Percentiles rank a stretch among this genome's conserved stretches.
Evolutionary conservation across 148 eudicot genomes (phyloP).

Genomic region (Nepenthes gracilis): DNA sequence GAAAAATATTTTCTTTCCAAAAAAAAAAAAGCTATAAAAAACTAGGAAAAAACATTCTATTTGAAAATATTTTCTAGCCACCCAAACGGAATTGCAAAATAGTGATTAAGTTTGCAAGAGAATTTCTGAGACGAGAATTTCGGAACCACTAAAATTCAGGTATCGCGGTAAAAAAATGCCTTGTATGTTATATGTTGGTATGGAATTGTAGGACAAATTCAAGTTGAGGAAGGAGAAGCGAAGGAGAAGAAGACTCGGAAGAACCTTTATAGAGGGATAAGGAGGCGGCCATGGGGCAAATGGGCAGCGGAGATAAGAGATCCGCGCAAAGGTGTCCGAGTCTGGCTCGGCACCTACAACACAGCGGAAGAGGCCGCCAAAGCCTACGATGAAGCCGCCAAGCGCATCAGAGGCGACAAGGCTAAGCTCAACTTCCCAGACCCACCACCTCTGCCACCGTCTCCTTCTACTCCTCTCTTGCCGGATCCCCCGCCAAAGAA

Average conservation of each 20-base stretch:
- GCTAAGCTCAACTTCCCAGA: slow-evolving; percentile 29
- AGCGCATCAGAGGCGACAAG: slow-evolving; percentile 28
- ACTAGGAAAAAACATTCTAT: too few species aligned
- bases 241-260: slow-evolving; percentile 4
- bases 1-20: too few species aligned
- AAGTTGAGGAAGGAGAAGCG: not conserved
- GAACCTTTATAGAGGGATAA: slow-evolving; percentile 14
- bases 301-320: slow-evolving; percentile 58
- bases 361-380: slow-evolving; percentile 40
- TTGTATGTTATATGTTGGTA: not conserved
- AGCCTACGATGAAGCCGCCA: slow-evolving; percentile 41
- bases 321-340: slow-evolving; percentile 31
- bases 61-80: too few species aligned
- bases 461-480: too few species aligned
- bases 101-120: too few species aligned
- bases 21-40: too few species aligned
- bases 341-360: slow-evolving; percentile 40
- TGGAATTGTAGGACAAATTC: too few species aligned
- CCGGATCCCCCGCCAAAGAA: too few species aligned
- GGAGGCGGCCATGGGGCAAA: slow-evolving; percentile 42
- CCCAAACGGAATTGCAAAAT: too few species aligned
- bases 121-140: too few species aligned
- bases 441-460: not conserved
- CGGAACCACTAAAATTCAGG: too few species aligned
- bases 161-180: not conserved